phyloP scores from a whole-genome alignment of 2,329 filamentous ascomycete genomes.

The Plectosphaerella sp. region DNA sequence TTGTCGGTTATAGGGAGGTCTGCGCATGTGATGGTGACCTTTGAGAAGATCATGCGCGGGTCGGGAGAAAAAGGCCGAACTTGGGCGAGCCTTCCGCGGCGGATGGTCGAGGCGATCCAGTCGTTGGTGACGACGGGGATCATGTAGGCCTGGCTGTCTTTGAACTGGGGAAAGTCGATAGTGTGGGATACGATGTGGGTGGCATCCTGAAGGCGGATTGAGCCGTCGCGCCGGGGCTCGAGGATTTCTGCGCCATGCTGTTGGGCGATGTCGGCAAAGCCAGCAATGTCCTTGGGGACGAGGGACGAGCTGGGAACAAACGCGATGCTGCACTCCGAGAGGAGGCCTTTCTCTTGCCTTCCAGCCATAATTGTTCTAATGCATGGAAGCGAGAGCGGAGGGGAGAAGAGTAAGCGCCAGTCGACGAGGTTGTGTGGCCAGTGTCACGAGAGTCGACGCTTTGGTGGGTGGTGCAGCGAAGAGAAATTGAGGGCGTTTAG shows the following conservation, averaged over 20 bases:
- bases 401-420: not conserved
- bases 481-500: not conserved
- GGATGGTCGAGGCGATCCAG: slow-evolving; percentile 73
- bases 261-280: slow-evolving; percentile 37
- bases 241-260: slow-evolving; percentile 48
- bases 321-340: slow-evolving; percentile 37
- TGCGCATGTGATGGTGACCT: slow-evolving; percentile 76
- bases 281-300: slow-evolving; percentile 33
- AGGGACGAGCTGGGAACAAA: slow-evolving; percentile 39
- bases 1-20: slow-evolving; percentile 83
- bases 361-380: slow-evolving; percentile 12
- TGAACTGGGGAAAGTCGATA: slow-evolving; percentile 88
- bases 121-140: slow-evolving; percentile 77
- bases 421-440: not conserved
- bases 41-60: slow-evolving; percentile 82
- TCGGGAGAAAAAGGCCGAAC: slow-evolving; percentile 87
- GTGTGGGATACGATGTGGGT: slow-evolving; percentile 64
- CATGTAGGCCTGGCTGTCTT: slow-evolving; percentile 68
- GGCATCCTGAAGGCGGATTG: slow-evolving; percentile 40
- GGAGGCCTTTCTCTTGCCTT: slow-evolving; percentile 23
- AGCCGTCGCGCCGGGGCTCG: slow-evolving; percentile 42
- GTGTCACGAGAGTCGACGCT: not conserved
- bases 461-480: not conserved
- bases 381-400: not conserved
- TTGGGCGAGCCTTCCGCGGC: slow-evolving; percentile 66